A percentile compares a stretch with the other conserved stretches of the same genome.
Conservation (phyloP, 768 basidiomycete species). For the Hypholoma sublateritium region DNA sequence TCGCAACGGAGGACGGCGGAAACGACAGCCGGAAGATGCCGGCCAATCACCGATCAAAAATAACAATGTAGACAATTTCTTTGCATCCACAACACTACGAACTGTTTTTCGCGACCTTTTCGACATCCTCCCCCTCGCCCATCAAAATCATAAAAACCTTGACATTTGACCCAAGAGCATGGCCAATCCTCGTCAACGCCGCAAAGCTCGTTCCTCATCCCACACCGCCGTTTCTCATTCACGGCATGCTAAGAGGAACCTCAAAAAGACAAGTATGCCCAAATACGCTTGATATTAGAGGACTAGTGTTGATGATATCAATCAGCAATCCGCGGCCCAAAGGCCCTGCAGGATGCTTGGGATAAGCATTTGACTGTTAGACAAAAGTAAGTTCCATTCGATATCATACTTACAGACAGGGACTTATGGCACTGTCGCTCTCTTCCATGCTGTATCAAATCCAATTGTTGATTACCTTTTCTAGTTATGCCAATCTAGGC, state of each 20-base stretch:
- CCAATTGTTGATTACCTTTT: conserved; percentile 3
- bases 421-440: background rate
- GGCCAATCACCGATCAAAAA: conserved; percentile 11
- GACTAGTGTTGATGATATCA: conserved; percentile 10
- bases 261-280: conserved; percentile 57
- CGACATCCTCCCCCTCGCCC: background rate
- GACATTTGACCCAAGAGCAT: conserved; percentile 38
- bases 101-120: background rate
- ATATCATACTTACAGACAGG: background rate
- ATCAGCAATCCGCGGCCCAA: conserved; percentile 78
- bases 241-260: conserved; percentile 67
- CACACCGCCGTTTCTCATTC: conserved; percentile 75
- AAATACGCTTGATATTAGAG: background rate
- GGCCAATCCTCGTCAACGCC: conserved; percentile 93
- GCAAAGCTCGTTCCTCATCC: conserved; percentile 79
- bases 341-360: conserved; percentile 82
- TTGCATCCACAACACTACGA: background rate
- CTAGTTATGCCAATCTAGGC: conserved; percentile 78
- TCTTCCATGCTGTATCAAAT: background rate
- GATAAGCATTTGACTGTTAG: conserved; percentile 83
- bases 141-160: background rate
- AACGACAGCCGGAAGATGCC: conserved; percentile 30
- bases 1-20: conserved; percentile 29
- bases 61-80: background rate
- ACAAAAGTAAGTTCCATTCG: conserved; percentile 72